Evolutionary conservation across 495 filamentous ascomycete genomes (phyloP).

Genomic region (Peziza echinospora): DNA sequence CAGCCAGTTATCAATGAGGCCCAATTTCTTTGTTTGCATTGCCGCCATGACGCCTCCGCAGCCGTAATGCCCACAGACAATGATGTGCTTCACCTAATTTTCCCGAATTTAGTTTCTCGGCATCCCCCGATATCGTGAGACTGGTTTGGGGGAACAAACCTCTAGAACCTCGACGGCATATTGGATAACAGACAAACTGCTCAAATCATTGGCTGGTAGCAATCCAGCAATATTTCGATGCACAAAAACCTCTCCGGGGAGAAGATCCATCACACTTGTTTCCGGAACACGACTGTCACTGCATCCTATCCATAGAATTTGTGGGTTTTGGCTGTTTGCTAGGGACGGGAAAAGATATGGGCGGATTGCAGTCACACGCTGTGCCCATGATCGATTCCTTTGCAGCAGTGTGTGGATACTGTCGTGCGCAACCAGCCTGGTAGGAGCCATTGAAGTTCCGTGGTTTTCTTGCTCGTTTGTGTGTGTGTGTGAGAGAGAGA

Average conservation of each 20-base stretch:
- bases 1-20: conserved; percentile 39
- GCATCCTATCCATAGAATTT: conserved; percentile 45
- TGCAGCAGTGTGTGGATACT: conserved; percentile 30
- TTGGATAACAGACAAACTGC: conserved; percentile 39
- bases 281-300: conserved; percentile 41
- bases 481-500: too few relatives aligned
- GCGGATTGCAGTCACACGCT: conserved; percentile 26
- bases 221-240: conserved; percentile 46
- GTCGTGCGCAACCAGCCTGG: conserved; percentile 3
- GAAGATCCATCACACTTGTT: conserved; percentile 36
- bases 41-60: conserved; percentile 43
- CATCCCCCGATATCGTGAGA: neutral
- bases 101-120: too few relatives aligned
- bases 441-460: too few relatives aligned
- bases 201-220: conserved; percentile 35
- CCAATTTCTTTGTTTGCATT: conserved; percentile 34
- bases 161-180: conserved; percentile 37
- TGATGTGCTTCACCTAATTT: conserved; percentile 35
- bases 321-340: conserved; percentile 30
- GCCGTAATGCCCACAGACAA: conserved; percentile 43
- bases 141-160: too few relatives aligned
- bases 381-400: conserved; percentile 33
- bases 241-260: conserved; percentile 37
- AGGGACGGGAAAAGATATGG: conserved; percentile 36
- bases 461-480: too few relatives aligned